Evolutionary conservation across 306 rosid species (phyloP), one percentile per base, ranked within the genome.

Genomic region (Boehmeria nivea): DNA sequence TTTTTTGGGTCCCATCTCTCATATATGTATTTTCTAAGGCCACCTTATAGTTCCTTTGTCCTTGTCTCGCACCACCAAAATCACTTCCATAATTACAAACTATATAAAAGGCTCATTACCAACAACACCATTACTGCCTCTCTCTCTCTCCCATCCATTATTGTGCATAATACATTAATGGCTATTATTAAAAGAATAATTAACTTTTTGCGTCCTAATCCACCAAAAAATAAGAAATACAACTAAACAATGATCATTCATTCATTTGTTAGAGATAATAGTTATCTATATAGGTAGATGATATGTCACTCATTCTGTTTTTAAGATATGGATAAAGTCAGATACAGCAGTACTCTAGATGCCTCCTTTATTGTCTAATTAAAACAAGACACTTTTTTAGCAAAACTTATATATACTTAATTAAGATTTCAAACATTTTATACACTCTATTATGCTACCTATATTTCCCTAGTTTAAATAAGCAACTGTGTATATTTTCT

Each of bases 21-120:
- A 10, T 13, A 1, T 54, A 18, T 39, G 5, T 19, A 27, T 60
- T 43, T 59, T 59, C 39, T 61, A 55, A 25, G 60, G 61, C 80
- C 69, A 74, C 75, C 24, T 10, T 70, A 52, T 59, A 46, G 51
- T 57, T 71, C 55, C 65, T 66, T 69, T 83, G 73, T 73, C 81
- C 59, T 56, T 63, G 19, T 48, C 61, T 69, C 43, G 19, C 46
- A 43, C 60, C 69, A 54, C 43, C 66, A 65, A 67, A 50, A 48
- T 66, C 78, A 52, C 36, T 16, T 4, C 17, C 14, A 6, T 6
- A 7, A 20, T 43, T 54, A 48, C 54, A 54, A 43, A 13, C 59
- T 48, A 48, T 23, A 24, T 16, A 13, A 26, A 34, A 47, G 43
- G 45, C 57, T 76, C 8, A 55, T 61, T 63, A 42, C 68, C 69